phyloP scores from a whole-genome alignment of 441 rosid species.

The Raphanus hybrid region DNA sequence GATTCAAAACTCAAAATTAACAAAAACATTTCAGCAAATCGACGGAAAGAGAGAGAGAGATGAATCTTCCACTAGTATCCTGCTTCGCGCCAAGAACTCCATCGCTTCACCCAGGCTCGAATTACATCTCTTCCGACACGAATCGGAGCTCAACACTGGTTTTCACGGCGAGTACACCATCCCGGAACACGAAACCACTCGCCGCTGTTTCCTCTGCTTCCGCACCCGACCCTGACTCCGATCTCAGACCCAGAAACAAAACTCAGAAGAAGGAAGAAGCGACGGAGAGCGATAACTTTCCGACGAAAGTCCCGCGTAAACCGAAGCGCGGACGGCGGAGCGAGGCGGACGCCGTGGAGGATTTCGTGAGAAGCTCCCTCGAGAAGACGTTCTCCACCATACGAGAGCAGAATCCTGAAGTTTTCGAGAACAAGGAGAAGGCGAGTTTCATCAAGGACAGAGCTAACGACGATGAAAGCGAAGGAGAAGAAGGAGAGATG shows the following conservation, averaged over 20 bases:
- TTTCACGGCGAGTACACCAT: slow-evolving; percentile 2
- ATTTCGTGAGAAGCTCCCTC: slow-evolving; percentile 68
- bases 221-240: slow-evolving; percentile 49
- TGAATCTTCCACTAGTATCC: slow-evolving; percentile 23
- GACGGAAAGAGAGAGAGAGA: neutral
- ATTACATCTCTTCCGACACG: neutral
- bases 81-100: slow-evolving; percentile 37
- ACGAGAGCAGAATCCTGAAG: slow-evolving; percentile 57
- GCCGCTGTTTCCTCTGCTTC: slow-evolving; percentile 52
- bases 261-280: slow-evolving; percentile 21
- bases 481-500: slow-evolving; percentile 44
- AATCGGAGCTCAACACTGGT: neutral
- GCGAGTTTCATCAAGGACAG: slow-evolving; percentile 53
- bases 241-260: slow-evolving; percentile 21
- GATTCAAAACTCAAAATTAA: neutral
- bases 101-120: slow-evolving; percentile 23
- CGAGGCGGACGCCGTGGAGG: slow-evolving; percentile 86
- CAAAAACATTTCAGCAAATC: no score
- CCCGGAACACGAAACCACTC: slow-evolving; percentile 22
- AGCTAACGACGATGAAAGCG: slow-evolving; percentile 14
- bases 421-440: slow-evolving; percentile 51
- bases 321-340: slow-evolving; percentile 75
- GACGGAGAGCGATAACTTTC: slow-evolving; percentile 25
- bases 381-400: slow-evolving; percentile 69
- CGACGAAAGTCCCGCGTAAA: slow-evolving; percentile 56